Conservation (phyloP, 2,329 filamentous ascomycete genomes). For the Biscogniauxia marginata region DNA sequence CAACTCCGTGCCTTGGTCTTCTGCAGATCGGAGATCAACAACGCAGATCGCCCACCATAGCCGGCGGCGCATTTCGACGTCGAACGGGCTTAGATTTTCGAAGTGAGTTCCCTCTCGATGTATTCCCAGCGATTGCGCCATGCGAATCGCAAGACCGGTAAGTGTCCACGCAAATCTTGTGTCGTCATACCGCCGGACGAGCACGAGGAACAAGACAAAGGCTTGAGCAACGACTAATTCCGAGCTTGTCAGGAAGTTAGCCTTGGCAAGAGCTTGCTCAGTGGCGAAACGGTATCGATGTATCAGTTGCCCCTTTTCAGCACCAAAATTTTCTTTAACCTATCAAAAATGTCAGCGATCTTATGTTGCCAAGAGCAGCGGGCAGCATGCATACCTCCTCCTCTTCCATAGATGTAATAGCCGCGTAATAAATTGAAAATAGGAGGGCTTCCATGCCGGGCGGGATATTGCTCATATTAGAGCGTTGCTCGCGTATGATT, state of each 20-base stretch:
- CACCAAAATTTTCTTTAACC: slow-evolving; percentile 51
- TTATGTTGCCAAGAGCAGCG: not conserved
- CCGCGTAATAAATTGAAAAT: slow-evolving; percentile 61
- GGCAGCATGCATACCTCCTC: slow-evolving; percentile 46
- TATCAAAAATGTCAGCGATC: slow-evolving; percentile 27
- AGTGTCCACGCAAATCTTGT: slow-evolving; percentile 61
- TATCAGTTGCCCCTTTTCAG: slow-evolving; percentile 44
- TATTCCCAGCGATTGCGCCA: slow-evolving; percentile 53
- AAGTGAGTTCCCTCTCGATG: slow-evolving; percentile 57
- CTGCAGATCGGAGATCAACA: slow-evolving; percentile 58
- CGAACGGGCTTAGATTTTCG: slow-evolving; percentile 54
- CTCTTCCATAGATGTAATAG: slow-evolving; percentile 59
- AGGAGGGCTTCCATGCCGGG: slow-evolving; percentile 60
- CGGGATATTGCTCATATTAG: slow-evolving; percentile 56
- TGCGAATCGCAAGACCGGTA: slow-evolving; percentile 59
- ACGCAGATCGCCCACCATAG: slow-evolving; percentile 62
- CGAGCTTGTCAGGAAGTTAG: slow-evolving; percentile 58
- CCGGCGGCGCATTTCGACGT: slow-evolving; percentile 61
- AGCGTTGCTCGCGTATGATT: slow-evolving; percentile 59
- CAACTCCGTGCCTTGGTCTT: slow-evolving; percentile 56
- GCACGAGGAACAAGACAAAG: slow-evolving; percentile 56
- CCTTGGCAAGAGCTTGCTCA: slow-evolving; percentile 60
- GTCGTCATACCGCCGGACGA: slow-evolving; percentile 51
- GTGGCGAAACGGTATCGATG: slow-evolving; percentile 52
- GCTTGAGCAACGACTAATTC: slow-evolving; percentile 62